A percentile compares a stretch with the other conserved stretches of the same genome.
phyloP scores from a whole-genome alignment of 2,329 filamentous ascomycete genomes.

The Diplocarpon rosae region DNA sequence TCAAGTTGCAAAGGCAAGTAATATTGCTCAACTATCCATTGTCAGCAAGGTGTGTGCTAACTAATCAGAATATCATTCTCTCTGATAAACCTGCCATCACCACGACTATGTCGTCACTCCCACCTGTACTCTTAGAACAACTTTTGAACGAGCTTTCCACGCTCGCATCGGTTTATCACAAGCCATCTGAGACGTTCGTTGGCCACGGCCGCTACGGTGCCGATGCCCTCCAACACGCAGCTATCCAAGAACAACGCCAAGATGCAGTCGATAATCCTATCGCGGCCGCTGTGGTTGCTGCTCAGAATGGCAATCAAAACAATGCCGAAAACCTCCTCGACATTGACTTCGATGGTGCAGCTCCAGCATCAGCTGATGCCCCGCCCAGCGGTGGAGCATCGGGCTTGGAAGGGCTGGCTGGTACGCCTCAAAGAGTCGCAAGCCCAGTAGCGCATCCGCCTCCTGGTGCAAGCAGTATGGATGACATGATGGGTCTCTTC shows the following conservation, averaged over 20 bases:
- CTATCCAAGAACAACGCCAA: conserved; percentile 91
- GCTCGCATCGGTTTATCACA: conserved; percentile 95
- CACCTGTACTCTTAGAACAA: conserved; percentile 72
- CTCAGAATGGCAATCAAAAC: conserved; percentile 52
- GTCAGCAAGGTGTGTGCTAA: conserved; percentile 18
- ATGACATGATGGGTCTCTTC: conserved; percentile 69
- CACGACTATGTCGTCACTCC: conserved; percentile 85
- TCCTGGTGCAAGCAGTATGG: conserved; percentile 48
- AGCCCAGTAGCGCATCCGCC: conserved; percentile 41
- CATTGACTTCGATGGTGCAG: conserved; percentile 89
- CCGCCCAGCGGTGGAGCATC: conserved; percentile 39
- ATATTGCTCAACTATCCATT: neutral
- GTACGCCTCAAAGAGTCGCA: conserved; percentile 57
- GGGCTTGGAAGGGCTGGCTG: conserved; percentile 42
- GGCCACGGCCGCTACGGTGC: conserved; percentile 90
- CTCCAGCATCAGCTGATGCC: conserved; percentile 73
- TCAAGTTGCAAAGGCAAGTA: conserved; percentile 68
- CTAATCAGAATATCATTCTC: conserved; percentile 63
- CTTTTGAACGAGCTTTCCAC: conserved; percentile 89
- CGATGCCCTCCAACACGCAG: conserved; percentile 86
- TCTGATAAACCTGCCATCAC: conserved; percentile 91
- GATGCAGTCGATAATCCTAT: conserved; percentile 91
- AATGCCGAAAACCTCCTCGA: conserved; percentile 94
- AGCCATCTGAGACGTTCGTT: conserved; percentile 94
- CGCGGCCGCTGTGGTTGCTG: conserved; percentile 68